These are phyloP conservation scores for Aristolochia californica DNA, from an alignment of 164 flowering plant genomes.

Conservation along the genomic window DNA sequence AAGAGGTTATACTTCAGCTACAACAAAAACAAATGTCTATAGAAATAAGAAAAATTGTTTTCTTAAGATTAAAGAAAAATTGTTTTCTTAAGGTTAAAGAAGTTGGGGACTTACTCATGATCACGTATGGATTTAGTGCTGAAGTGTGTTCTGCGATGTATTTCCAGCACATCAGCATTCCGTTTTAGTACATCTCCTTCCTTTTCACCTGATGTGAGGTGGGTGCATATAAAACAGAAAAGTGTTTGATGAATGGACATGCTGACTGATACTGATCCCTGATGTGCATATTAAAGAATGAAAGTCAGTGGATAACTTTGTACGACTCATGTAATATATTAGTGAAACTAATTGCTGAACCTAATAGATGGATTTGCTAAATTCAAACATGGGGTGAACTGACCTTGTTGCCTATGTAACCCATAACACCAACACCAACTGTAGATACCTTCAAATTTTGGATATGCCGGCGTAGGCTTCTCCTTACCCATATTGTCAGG, in stretches of 20 bases:
- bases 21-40: no score
- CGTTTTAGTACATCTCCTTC: slow-evolving; percentile 67
- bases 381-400: not conserved
- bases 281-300: slow-evolving; percentile 8
- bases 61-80: no score
- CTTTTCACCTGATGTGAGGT: slow-evolving; percentile 87
- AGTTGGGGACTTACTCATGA: slow-evolving; percentile 62
- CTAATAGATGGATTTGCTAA: not conserved
- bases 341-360: not conserved
- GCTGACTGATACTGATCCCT: slow-evolving; percentile 93
- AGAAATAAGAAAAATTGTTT: no score
- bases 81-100: not conserved
- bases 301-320: no score
- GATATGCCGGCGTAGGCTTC: slow-evolving; percentile 74
- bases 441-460: slow-evolving; percentile 76
- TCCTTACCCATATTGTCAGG: slow-evolving; percentile 83
- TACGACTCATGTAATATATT: no score
- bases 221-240: slow-evolving; percentile 83
- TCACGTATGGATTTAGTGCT: slow-evolving; percentile 45
- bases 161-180: slow-evolving; percentile 82
- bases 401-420: slow-evolving; percentile 96
- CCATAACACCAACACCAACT: slow-evolving; percentile 98
- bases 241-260: slow-evolving; percentile 91
- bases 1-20: no score
- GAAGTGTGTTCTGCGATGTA: slow-evolving; percentile 66